Conservation (phyloP, 306 rosid genomes). For the Cucurbita moschata region DNA sequence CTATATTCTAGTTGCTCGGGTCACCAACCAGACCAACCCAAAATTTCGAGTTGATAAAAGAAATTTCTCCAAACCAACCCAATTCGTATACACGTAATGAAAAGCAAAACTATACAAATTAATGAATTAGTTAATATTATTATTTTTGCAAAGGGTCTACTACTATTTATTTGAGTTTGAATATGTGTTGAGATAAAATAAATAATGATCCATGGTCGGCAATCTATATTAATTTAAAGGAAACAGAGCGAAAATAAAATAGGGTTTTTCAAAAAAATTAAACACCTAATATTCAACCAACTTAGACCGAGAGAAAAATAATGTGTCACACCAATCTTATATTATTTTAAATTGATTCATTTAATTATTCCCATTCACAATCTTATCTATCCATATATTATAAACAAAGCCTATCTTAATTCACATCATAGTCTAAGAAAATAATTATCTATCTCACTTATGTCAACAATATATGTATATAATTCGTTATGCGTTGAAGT, state of each 20-base stretch:
- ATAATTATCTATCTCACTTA: background rate
- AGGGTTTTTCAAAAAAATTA: background rate
- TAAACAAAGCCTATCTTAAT: background rate
- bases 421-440: background rate
- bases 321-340: background rate
- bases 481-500: background rate
- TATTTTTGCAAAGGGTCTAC: too few relatives aligned
- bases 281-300: constrained; percentile 2
- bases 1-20: too few relatives aligned
- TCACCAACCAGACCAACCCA: too few relatives aligned
- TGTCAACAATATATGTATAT: background rate
- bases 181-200: background rate
- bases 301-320: background rate
- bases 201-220: background rate
- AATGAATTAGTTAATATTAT: too few relatives aligned
- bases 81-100: too few relatives aligned
- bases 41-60: too few relatives aligned
- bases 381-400: background rate
- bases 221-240: background rate
- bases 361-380: background rate
- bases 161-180: background rate
- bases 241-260: background rate
- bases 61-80: too few relatives aligned
- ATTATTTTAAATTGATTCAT: background rate
- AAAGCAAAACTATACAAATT: background rate